These are phyloP conservation scores for Hevea brasiliensis DNA, from an alignment of 345 rosid genomes.

Conservation along the genomic window DNA sequence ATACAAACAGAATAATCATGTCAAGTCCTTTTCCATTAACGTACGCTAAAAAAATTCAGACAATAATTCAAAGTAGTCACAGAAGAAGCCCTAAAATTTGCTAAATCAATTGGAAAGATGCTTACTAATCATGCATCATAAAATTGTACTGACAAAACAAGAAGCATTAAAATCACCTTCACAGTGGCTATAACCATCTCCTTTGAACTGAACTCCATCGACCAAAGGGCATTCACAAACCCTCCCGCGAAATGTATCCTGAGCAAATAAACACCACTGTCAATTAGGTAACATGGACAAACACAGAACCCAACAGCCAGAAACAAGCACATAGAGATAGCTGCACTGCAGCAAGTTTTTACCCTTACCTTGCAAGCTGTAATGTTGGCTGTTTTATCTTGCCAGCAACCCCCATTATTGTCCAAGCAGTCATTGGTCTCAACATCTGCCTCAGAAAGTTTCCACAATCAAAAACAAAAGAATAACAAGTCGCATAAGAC, in stretches of 20 bases:
- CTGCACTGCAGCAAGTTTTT: neutral
- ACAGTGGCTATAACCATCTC: constrained; percentile 94
- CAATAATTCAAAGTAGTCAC: neutral
- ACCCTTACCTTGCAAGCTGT: constrained; percentile 89
- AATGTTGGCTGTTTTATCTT: constrained; percentile 70
- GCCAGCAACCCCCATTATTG: constrained; percentile 95
- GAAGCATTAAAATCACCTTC: constrained; percentile 52
- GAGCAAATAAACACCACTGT: constrained; percentile 13
- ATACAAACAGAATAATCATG: neutral
- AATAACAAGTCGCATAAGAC: constrained; percentile 2
- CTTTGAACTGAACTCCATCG: constrained; percentile 91
- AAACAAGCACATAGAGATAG: neutral
- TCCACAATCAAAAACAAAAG: constrained; percentile 12
- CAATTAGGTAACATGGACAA: neutral
- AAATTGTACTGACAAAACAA: neutral
- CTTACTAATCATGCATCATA: neutral
- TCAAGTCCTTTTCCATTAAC: neutral
- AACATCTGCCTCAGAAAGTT: constrained; percentile 53
- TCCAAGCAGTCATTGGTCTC: constrained; percentile 97
- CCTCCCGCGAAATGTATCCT: constrained; percentile 98
- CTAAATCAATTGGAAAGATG: neutral
- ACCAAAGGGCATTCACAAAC: constrained; percentile 91
- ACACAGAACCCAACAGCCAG: neutral
- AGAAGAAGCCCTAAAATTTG: neutral
- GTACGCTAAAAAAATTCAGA: neutral